Percentiles rank a stretch among this genome's conserved stretches.
phyloP scores from a whole-genome alignment of 2,329 filamentous ascomycete genomes.

The Hymenoscyphus fraxineus region DNA sequence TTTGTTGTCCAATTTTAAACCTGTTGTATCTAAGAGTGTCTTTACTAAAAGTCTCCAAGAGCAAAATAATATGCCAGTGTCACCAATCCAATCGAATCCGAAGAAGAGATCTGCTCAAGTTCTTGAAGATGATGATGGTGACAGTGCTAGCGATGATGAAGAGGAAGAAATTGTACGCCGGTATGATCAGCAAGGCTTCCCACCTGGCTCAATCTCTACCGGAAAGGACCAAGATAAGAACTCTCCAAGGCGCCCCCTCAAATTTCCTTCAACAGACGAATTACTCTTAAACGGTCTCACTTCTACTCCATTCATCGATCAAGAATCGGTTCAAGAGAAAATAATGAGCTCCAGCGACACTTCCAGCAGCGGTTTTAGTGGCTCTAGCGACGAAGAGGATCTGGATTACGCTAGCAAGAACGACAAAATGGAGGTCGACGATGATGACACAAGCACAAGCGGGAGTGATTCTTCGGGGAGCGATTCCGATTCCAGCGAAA shows the following conservation, averaged over 20 bases:
- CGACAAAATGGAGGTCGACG: background rate
- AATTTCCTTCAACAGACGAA: slow-evolving; percentile 20
- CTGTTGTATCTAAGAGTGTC: slow-evolving; percentile 26
- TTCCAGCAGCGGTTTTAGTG: slow-evolving; percentile 13
- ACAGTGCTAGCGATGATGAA: slow-evolving; percentile 13
- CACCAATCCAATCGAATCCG: slow-evolving; percentile 14
- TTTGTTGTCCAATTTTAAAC: slow-evolving; percentile 28
- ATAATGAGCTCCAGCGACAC: slow-evolving; percentile 17
- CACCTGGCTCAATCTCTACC: slow-evolving; percentile 31
- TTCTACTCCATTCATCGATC: slow-evolving; percentile 31
- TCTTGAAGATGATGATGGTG: slow-evolving; percentile 14
- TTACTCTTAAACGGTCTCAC: slow-evolving; percentile 19
- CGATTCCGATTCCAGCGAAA: slow-evolving; percentile 21
- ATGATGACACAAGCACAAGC: slow-evolving; percentile 6
- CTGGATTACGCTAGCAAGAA: background rate
- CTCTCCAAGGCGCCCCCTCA: slow-evolving; percentile 14
- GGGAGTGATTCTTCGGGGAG: slow-evolving; percentile 15
- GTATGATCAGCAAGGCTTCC: slow-evolving; percentile 34
- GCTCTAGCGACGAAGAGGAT: slow-evolving; percentile 8
- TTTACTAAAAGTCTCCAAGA: slow-evolving; percentile 22
- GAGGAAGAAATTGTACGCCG: slow-evolving; percentile 33
- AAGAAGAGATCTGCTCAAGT: slow-evolving; percentile 16
- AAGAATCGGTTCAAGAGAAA: slow-evolving; percentile 26
- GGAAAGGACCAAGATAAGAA: slow-evolving; percentile 29
- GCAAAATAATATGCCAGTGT: slow-evolving; percentile 7